Percentiles rank a stretch among this genome's conserved stretches.
Conservation (phyloP, 2,329 filamentous ascomycete species). For the Monosporascus sp. region DNA sequence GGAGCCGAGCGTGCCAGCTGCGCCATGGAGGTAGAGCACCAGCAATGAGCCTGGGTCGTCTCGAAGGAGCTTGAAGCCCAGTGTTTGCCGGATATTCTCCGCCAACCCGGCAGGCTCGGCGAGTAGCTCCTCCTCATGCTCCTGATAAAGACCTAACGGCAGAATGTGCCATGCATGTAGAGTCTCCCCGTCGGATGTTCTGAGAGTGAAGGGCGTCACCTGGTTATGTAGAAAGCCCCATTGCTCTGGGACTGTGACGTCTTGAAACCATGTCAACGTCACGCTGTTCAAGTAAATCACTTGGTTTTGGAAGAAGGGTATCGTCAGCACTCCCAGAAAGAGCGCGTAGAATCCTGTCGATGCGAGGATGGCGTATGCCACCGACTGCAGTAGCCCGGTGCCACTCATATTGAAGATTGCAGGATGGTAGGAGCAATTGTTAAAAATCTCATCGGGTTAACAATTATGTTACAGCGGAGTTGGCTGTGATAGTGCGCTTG, state of each 20-base stretch:
- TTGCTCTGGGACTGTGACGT: conserved; percentile 59
- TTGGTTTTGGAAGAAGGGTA: conserved; percentile 46
- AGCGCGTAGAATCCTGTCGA: conserved; percentile 1
- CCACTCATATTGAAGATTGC: no score
- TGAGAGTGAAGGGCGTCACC: conserved; percentile 64
- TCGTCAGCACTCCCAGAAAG: conserved; percentile 20
- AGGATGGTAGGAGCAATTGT: no score
- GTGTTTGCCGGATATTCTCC: conserved; percentile 28
- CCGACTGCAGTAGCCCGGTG: no score
- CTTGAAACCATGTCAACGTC: conserved; percentile 52
- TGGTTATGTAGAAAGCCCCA: conserved; percentile 70
- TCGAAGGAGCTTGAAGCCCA: conserved; percentile 38
- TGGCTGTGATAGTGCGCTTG: no score
- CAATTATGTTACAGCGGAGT: no score
- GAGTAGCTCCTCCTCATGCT: conserved; percentile 47
- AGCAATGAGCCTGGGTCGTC: conserved; percentile 39
- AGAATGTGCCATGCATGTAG: conserved; percentile 74
- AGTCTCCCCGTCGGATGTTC: conserved; percentile 59
- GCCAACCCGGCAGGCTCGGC: conserved; percentile 32
- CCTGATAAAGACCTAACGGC: conserved; percentile 60
- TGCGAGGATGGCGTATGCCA: not conserved
- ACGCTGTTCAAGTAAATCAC: conserved; percentile 51
- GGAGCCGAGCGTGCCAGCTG: conserved; percentile 50
- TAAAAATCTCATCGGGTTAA: no score
- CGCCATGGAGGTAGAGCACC: conserved; percentile 50